phyloP scores from a whole-genome alignment of 2,329 filamentous ascomycete genomes.

The Aspergillus chevalieri region DNA sequence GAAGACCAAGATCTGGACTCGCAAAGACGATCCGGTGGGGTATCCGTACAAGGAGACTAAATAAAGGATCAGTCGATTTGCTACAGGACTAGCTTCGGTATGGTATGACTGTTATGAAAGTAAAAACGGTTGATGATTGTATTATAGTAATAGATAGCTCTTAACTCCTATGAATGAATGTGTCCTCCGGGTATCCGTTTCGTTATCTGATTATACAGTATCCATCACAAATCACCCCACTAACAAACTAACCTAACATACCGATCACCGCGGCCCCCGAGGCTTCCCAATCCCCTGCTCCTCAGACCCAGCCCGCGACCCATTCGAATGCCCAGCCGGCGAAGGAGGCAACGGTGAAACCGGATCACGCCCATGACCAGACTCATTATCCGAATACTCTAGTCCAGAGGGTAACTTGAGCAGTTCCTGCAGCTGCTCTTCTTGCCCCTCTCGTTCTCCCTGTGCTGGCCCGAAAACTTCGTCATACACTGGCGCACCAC shows the following conservation, averaged over 20 bases:
- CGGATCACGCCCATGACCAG: neutral
- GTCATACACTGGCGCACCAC: neutral
- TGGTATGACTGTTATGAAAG: neutral
- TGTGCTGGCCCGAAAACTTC: neutral
- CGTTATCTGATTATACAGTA: too few relatives aligned
- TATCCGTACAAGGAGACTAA: constrained; percentile 56
- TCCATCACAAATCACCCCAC: neutral
- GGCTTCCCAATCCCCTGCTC: neutral
- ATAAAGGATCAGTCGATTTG: constrained; percentile 5
- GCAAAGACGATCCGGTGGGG: constrained; percentile 70
- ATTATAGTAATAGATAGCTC: neutral
- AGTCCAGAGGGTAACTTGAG: neutral
- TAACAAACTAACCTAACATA: neutral
- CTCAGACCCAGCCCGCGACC: neutral
- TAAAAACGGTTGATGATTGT: neutral
- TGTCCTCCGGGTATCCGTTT: too few relatives aligned
- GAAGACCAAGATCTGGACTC: constrained; percentile 78
- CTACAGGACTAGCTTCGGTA: neutral
- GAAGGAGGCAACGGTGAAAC: constrained; percentile 1
- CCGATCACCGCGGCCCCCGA: neutral
- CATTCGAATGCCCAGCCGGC: neutral
- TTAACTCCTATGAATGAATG: too few relatives aligned
- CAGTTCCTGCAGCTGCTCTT: neutral
- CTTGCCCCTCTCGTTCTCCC: neutral
- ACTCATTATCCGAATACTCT: neutral